These are phyloP conservation scores for Pezicula neosporulosa DNA, from an alignment of 2,329 filamentous ascomycete species.

Conservation along the genomic window DNA sequence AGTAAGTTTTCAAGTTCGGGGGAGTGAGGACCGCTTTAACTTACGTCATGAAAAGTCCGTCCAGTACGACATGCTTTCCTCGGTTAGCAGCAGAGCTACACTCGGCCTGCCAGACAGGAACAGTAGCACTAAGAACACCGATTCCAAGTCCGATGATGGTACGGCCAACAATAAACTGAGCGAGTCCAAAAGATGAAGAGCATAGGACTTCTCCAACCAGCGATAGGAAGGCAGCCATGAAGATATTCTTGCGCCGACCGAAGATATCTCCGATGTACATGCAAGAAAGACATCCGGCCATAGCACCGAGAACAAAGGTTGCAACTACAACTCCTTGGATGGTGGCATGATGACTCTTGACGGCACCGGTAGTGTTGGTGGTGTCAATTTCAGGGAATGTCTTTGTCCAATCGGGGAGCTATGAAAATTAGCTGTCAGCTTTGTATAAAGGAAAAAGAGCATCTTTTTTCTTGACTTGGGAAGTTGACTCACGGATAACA, in stretches of 20 bases:
- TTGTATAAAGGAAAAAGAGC: neutral
- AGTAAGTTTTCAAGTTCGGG: neutral
- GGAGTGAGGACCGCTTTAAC: neutral
- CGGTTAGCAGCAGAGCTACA: conserved; percentile 36
- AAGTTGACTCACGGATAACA: conserved; percentile 28
- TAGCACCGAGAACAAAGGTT: conserved; percentile 29
- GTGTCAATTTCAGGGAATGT: conserved; percentile 38
- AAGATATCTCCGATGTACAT: conserved; percentile 34
- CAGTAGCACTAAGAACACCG: conserved; percentile 35
- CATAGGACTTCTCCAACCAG: conserved; percentile 41
- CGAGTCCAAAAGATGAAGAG: conserved; percentile 32
- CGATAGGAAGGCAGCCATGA: conserved; percentile 35
- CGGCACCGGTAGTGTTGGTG: conserved; percentile 27
- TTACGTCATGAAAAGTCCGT: conserved; percentile 29
- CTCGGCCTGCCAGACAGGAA: conserved; percentile 39
- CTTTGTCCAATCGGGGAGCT: conserved; percentile 21
- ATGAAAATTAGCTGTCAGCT: neutral
- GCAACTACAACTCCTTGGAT: conserved; percentile 31
- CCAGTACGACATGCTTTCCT: conserved; percentile 37
- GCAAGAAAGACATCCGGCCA: conserved; percentile 33
- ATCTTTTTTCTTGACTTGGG: neutral
- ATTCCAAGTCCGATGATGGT: conserved; percentile 36
- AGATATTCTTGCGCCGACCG: conserved; percentile 38
- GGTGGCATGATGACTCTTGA: conserved; percentile 30
- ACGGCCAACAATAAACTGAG: conserved; percentile 40